Conservation (phyloP, 176 grass and related monocot species). For the Paspalum vaginatum region DNA sequence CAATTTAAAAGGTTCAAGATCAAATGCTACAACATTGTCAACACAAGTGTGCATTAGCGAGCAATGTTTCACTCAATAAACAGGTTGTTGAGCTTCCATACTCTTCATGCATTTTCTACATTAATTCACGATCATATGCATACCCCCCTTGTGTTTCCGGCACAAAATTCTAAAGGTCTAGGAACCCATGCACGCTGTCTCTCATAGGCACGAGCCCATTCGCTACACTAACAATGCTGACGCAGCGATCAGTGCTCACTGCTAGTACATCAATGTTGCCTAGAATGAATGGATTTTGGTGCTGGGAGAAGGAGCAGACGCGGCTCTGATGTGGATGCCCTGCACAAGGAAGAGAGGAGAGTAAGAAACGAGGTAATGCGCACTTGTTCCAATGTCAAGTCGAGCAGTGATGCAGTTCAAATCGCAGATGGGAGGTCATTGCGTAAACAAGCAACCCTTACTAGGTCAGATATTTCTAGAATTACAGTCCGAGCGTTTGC, state of each 20-base stretch:
- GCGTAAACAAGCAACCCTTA: constrained; percentile 46
- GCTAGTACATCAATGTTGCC: constrained; percentile 26
- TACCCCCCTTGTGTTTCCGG: constrained; percentile 6
- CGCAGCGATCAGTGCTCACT: background rate
- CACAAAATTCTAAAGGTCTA: background rate
- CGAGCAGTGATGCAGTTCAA: constrained; percentile 16
- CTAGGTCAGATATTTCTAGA: constrained; percentile 23
- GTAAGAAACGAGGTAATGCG: constrained; percentile 11
- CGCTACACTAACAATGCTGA: background rate
- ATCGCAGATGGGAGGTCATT: constrained; percentile 40
- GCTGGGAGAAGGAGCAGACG: constrained; percentile 27
- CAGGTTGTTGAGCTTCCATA: no score
- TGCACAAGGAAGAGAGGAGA: constrained; percentile 11
- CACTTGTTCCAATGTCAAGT: constrained; percentile 23
- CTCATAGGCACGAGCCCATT: background rate
- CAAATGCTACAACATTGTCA: no score
- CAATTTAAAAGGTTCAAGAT: no score
- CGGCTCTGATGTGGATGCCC: background rate
- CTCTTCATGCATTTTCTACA: no score
- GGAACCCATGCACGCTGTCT: background rate
- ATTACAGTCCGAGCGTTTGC: background rate
- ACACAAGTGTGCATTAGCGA: no score
- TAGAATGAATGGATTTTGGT: constrained; percentile 31
- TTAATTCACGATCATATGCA: no score
- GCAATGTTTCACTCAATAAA: no score